A percentile compares a stretch with the other conserved stretches of the same genome.
phyloP scores from a whole-genome alignment of 768 basidiomycete genomes.

The Pleurotus cornucopiae region DNA sequence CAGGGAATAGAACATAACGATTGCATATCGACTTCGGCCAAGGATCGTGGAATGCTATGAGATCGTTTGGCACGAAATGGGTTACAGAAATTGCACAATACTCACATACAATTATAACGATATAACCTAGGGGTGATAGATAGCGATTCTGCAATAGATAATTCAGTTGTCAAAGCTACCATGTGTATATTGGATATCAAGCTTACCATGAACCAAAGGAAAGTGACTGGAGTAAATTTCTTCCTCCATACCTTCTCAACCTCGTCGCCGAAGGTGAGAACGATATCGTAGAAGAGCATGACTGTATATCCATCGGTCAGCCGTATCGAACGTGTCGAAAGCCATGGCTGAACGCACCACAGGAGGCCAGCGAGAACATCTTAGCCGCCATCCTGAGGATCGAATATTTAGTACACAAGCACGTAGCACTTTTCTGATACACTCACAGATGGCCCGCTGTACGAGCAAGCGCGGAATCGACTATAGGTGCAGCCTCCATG shows the following conservation, averaged over 20 bases:
- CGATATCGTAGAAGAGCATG: constrained; percentile 33
- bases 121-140: constrained; percentile 28
- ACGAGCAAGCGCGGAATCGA: constrained; percentile 9
- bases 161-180: background rate
- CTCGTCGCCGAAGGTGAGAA: constrained; percentile 29
- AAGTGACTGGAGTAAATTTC: background rate
- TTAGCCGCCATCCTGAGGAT: constrained; percentile 27
- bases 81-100: background rate
- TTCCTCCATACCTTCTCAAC: constrained; percentile 30
- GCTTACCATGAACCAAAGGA: background rate
- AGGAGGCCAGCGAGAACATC: constrained; percentile 32
- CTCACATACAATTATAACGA: constrained; percentile 30
- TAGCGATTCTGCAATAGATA: constrained; percentile 27
- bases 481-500: background rate
- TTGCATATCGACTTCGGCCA: constrained; percentile 29
- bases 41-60: constrained; percentile 26
- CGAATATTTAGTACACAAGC: no score
- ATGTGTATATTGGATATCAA: background rate
- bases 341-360: constrained; percentile 19
- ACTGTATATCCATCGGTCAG: constrained; percentile 13
- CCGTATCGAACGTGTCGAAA: no score
- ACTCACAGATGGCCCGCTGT: constrained; percentile 16
- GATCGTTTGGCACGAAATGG: background rate
- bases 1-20: constrained; percentile 29
- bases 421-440: background rate